Conservation (phyloP, 805 yeast genomes). For the Spathaspora gorwiae region DNA sequence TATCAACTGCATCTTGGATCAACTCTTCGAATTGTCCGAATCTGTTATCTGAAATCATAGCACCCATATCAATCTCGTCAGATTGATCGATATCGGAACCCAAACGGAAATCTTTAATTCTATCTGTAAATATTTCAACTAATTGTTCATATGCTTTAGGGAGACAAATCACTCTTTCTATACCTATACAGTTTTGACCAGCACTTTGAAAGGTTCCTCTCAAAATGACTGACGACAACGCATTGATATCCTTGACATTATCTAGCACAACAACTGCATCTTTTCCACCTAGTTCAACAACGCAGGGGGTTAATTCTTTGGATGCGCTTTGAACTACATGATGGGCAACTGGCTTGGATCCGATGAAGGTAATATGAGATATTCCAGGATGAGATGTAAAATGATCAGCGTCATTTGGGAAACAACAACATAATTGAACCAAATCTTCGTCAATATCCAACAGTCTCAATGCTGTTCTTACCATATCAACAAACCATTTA, state of each 20-base stretch:
- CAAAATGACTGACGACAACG: slow-evolving; percentile 69
- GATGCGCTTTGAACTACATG: slow-evolving; percentile 81
- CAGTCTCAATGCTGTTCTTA: slow-evolving; percentile 64
- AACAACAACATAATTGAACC: slow-evolving; percentile 83
- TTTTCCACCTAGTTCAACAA: slow-evolving; percentile 94
- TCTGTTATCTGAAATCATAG: slow-evolving; percentile 78
- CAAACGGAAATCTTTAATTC: slow-evolving; percentile 61
- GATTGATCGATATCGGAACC: slow-evolving; percentile 92
- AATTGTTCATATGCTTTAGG: slow-evolving; percentile 63
- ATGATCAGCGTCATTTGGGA: slow-evolving; percentile 84
- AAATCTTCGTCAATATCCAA: slow-evolving; percentile 77
- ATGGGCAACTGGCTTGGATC: slow-evolving; percentile 93
- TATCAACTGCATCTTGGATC: slow-evolving; percentile 65
- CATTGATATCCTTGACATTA: slow-evolving; percentile 55
- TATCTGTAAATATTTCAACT: slow-evolving; percentile 49
- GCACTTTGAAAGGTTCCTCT: slow-evolving; percentile 96
- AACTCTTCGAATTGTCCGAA: slow-evolving; percentile 64
- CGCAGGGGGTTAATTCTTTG: slow-evolving; percentile 85
- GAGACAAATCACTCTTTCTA: slow-evolving; percentile 86
- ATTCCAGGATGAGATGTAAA: slow-evolving; percentile 80
- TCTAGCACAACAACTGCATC: slow-evolving; percentile 88
- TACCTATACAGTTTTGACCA: slow-evolving; percentile 97
- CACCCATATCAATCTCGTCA: slow-evolving; percentile 94
- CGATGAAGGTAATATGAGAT: slow-evolving; percentile 89
- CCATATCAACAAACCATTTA: slow-evolving; percentile 66